Conservation (phyloP, 306 rosid genomes). For the Cicer arietinum region DNA sequence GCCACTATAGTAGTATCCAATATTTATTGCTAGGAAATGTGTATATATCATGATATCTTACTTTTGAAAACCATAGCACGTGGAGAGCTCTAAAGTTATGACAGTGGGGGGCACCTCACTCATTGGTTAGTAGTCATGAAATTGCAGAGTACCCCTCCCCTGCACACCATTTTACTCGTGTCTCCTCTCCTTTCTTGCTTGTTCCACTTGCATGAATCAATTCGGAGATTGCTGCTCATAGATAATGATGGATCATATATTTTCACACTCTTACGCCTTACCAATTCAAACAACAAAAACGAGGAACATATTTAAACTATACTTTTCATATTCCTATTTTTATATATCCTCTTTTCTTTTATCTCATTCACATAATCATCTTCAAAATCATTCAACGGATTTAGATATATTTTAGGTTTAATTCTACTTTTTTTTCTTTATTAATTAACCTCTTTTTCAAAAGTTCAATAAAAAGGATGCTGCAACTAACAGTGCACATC, state of each 20-base stretch:
- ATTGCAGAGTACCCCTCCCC: neutral
- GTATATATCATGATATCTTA: constrained; percentile 38
- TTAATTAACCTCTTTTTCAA: too few species aligned
- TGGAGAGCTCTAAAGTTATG: constrained; percentile 47
- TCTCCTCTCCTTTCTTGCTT: constrained; percentile 24
- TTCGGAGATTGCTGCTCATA: constrained; percentile 8
- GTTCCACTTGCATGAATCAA: constrained; percentile 33
- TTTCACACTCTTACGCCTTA: constrained; percentile 1
- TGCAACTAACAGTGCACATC: too few species aligned
- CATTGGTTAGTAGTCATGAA: constrained; percentile 27
- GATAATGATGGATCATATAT: neutral
- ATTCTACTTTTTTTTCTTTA: too few species aligned
- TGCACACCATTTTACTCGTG: constrained; percentile 30
- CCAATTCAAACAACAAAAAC: constrained; percentile 10
- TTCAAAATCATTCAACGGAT: neutral
- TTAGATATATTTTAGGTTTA: too few species aligned
- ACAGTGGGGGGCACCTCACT: constrained; percentile 49
- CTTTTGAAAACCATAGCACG: constrained; percentile 49
- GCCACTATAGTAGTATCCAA: neutral
- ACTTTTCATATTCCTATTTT: constrained; percentile 3
- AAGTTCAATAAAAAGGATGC: too few species aligned
- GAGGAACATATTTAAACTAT: neutral
- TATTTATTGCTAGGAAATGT: constrained; percentile 1
- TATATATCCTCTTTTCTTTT: constrained; percentile 1
- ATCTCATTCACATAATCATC: constrained; percentile 3